Base-by-base conservation (phyloP, 768 basidiomycete species). In the Lentinus tigrinus region DNA sequence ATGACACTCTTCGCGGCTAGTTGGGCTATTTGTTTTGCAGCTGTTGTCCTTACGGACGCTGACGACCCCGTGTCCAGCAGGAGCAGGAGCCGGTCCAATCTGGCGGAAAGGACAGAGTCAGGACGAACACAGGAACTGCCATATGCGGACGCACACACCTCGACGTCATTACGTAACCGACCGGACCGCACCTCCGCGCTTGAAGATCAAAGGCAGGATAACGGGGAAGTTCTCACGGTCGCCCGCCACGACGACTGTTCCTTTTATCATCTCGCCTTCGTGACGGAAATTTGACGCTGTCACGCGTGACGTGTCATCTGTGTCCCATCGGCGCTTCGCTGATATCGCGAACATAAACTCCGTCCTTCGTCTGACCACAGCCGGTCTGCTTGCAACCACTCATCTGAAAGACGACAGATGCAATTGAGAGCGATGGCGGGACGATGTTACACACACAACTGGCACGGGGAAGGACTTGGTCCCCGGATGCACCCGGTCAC, bases 41-140 rank as follows among this genome's bases (percentile, higher is more conserved):
- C 96, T n/a, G 97, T 97, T 61, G 86, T 86, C 69, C 95, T 85
- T 63, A 99, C 89, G 49, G 90, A 89, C 40, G 82, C 74, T 3
- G 94, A 94, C 13, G 96, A 95, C 44, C 97, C 97, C 37, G 94
- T 95, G 72, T 98, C 95, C 61, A 99, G 85, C 44, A 99, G 83
- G 67, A 93, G 83, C 71, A 99, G 87, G 77, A 99, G 89, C 74
- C 97, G 88, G 82, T 98, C 97, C 78, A 98, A 87, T 79, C 95
- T 96, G 67, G 5, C 53, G 5, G 16, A 55, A 24, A 19, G 31
- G 4, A 36, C 7, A 54, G 26, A n/a, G 52, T 51, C 36, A 43
- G 23, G 23, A 23, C 36, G 34, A 56, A 47, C 61, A 67, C 62
- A 50, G 47, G 24, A 44, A 14, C 39, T 67, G 52, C 59, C 68